Conservation (phyloP, 202 grass and related monocot species). For the Hordeum pubiflorum region DNA sequence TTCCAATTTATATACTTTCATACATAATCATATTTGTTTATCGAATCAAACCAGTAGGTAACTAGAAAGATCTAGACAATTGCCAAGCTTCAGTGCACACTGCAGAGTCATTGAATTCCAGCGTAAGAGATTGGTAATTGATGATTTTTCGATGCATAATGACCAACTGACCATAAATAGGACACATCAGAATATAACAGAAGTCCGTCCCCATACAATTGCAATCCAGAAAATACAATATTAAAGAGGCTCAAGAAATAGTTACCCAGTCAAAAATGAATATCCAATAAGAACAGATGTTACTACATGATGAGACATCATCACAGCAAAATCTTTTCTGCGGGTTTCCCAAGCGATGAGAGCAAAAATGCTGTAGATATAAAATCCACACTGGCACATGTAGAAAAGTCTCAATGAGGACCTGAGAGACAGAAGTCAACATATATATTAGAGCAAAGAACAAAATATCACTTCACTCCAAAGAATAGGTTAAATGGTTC, state of each 20-base stretch:
- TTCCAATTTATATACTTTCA: background rate
- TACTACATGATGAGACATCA: slow-evolving; percentile 99
- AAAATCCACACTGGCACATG: slow-evolving; percentile 99
- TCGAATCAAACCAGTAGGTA: slow-evolving; percentile 10
- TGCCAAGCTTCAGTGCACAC: background rate
- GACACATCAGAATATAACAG: slow-evolving; percentile 9
- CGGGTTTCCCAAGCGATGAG: slow-evolving; percentile 98
- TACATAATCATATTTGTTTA: background rate
- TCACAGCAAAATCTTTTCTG: slow-evolving; percentile 95
- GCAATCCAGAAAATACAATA: slow-evolving; percentile 20
- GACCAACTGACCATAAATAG: background rate
- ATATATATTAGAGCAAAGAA: slow-evolving; percentile 11
- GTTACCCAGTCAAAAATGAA: slow-evolving; percentile 78
- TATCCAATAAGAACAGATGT: slow-evolving; percentile 83
- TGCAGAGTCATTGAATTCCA: background rate
- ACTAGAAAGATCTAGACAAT: slow-evolving; percentile 8
- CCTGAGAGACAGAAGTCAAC: slow-evolving; percentile 31
- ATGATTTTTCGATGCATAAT: slow-evolving; percentile 12
- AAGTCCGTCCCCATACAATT: slow-evolving; percentile 14
- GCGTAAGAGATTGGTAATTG: slow-evolving; percentile 10
- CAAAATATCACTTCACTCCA: background rate
- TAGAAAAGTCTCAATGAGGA: slow-evolving; percentile 81
- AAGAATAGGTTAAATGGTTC: slow-evolving; percentile 10
- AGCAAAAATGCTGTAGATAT: slow-evolving; percentile 87
- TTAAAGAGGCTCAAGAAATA: background rate